phyloP scores from a whole-genome alignment of 2,329 filamentous ascomycete species.

The Coleophoma crateriformis region DNA sequence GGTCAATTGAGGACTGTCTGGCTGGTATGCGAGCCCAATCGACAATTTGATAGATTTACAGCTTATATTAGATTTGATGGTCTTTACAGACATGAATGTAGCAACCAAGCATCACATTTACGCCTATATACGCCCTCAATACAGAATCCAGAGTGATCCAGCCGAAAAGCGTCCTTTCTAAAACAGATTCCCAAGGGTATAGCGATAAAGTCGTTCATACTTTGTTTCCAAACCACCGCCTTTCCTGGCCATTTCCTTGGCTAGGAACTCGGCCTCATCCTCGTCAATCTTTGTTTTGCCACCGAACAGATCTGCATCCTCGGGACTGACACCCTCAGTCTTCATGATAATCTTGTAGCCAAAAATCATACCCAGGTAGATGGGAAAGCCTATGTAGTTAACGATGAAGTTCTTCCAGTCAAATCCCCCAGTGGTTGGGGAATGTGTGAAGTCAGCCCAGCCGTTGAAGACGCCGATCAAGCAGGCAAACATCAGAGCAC shows the following conservation, averaged over 20 bases:
- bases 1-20: too few species aligned
- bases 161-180: neutral
- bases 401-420: conserved; percentile 63
- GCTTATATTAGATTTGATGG: too few species aligned
- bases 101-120: too few species aligned
- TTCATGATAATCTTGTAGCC: conserved; percentile 45
- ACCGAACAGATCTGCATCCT: conserved; percentile 48
- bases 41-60: too few species aligned
- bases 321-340: conserved; percentile 37
- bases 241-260: neutral
- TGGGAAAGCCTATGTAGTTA: conserved; percentile 56
- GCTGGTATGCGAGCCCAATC: too few species aligned
- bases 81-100: too few species aligned
- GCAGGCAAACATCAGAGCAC: conserved; percentile 64
- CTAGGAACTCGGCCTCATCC: conserved; percentile 41
- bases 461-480: conserved; percentile 80
- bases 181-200: neutral
- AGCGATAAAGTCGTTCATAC: neutral
- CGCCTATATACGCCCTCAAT: neutral
- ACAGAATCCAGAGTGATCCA: neutral
- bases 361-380: conserved; percentile 54
- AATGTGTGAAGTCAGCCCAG: conserved; percentile 64
- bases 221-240: neutral
- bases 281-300: conserved; percentile 56
- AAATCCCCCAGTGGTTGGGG: conserved; percentile 38